Percentiles rank a stretch among this genome's conserved stretches.
phyloP scores from a whole-genome alignment of 805 yeast species.

The Candida broadrunensis region DNA sequence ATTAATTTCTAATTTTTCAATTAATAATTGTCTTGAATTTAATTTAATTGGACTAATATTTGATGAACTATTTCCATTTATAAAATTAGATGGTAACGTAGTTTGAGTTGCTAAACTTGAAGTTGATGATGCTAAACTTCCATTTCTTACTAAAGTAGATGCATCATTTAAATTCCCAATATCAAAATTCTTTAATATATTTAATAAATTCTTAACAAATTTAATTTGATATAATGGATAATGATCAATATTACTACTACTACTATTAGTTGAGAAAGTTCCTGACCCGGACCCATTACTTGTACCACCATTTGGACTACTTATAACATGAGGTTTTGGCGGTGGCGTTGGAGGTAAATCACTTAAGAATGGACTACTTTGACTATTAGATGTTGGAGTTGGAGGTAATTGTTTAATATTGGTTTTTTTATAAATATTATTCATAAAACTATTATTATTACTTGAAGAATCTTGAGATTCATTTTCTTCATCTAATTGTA shows the following conservation, averaged over 20 bases:
- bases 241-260: neutral
- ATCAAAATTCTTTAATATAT: conserved; percentile 38
- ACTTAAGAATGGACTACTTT: conserved; percentile 1
- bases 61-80: conserved; percentile 1
- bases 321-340: conserved; percentile 1
- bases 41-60: conserved; percentile 29
- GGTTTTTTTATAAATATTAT: neutral
- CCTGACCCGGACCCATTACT: conserved; percentile 1
- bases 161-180: conserved; percentile 19
- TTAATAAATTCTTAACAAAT: conserved; percentile 30
- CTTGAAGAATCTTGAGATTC: conserved; percentile 16
- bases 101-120: neutral
- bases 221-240: conserved; percentile 27
- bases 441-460: neutral
- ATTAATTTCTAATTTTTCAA: conserved; percentile 43
- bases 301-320: conserved; percentile 3
- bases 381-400: neutral
- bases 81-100: neutral
- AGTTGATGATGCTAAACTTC: neutral
- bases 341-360: conserved; percentile 2
- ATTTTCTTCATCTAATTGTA: conserved; percentile 31
- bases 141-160: neutral
- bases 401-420: neutral
- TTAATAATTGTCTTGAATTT: conserved; percentile 37
- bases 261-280: neutral